Percentiles rank a stretch among this genome's conserved stretches.
These are phyloP conservation scores for Voacanga thouarsii DNA, from an alignment of 257 asterid species.

Conservation along the genomic window DNA sequence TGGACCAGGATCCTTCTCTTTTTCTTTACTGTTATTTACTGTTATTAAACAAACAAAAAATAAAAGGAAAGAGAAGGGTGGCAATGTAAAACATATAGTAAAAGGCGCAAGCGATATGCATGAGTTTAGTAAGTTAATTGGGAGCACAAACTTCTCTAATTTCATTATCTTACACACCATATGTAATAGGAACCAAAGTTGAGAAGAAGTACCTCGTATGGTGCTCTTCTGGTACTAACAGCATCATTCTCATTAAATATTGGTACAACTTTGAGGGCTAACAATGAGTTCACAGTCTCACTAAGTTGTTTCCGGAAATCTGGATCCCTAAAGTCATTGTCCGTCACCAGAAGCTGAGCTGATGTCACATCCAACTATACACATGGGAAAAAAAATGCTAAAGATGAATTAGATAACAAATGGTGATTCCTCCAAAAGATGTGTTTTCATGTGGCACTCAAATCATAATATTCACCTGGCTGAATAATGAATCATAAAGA, in stretches of 20 bases:
- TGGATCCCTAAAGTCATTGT: conserved; percentile 66
- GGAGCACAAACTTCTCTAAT: neutral
- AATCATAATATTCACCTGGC: conserved; percentile 61
- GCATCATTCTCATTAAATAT: conserved; percentile 84
- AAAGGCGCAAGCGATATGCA: neutral
- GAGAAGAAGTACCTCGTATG: conserved; percentile 61
- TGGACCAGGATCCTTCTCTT: neutral
- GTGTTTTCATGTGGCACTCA: neutral
- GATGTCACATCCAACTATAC: conserved; percentile 74
- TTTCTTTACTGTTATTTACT: neutral
- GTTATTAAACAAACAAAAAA: neutral
- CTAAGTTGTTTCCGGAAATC: conserved; percentile 64
- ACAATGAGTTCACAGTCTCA: conserved; percentile 58
- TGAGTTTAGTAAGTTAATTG: neutral
- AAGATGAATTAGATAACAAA: conserved; percentile 1
- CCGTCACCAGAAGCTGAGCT: conserved; percentile 81
- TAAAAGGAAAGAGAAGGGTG: too few species aligned
- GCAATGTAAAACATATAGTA: neutral
- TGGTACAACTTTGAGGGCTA: conserved; percentile 63
- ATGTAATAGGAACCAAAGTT: conserved; percentile 7
- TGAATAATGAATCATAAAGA: conserved; percentile 84
- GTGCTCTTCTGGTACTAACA: conserved; percentile 74
- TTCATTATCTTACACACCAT: neutral
- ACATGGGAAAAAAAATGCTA: conserved; percentile 4
- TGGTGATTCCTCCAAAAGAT: neutral